Evolutionary conservation across 2,329 filamentous ascomycete genomes (phyloP).

Genomic region (Aspergillus sp.): DNA sequence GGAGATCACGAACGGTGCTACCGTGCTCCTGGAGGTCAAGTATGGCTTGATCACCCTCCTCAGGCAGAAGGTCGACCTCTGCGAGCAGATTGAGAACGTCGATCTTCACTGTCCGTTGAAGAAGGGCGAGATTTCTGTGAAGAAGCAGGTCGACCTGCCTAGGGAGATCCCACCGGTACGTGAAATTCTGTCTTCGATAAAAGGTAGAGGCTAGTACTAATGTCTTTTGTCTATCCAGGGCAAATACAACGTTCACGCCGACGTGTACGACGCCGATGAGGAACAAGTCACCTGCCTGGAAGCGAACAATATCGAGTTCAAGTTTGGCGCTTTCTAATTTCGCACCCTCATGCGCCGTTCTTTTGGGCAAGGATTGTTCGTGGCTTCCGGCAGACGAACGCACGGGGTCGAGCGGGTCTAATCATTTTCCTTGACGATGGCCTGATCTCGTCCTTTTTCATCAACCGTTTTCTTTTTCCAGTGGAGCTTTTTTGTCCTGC

Average conservation of each 20-base stretch:
- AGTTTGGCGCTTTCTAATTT: constrained; percentile 3
- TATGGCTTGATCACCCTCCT: constrained; percentile 89
- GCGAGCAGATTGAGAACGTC: constrained; percentile 80
- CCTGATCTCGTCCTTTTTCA: constrained; percentile 3
- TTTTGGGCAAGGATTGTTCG: background rate
- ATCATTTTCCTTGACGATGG: background rate
- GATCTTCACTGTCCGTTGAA: constrained; percentile 83
- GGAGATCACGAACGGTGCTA: constrained; percentile 66
- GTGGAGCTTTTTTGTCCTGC: background rate
- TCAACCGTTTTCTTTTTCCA: constrained; percentile 3
- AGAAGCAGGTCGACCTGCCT: constrained; percentile 77
- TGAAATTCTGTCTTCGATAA: constrained; percentile 12
- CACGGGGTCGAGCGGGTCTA: background rate
- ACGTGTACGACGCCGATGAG: constrained; percentile 67
- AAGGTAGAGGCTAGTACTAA: no score
- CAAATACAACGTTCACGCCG: constrained; percentile 79
- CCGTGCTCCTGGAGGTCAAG: constrained; percentile 77
- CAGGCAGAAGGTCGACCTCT: constrained; percentile 71
- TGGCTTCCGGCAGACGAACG: no score
- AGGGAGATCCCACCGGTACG: constrained; percentile 80
- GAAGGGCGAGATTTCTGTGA: constrained; percentile 63
- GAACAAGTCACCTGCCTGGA: constrained; percentile 79
- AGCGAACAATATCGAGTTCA: constrained; percentile 43
- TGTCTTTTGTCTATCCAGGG: constrained; percentile 47
- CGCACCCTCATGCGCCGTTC: background rate